Evolutionary conservation across 768 basidiomycete species (phyloP).

Genomic region (Pleurotus tuoliensis): DNA sequence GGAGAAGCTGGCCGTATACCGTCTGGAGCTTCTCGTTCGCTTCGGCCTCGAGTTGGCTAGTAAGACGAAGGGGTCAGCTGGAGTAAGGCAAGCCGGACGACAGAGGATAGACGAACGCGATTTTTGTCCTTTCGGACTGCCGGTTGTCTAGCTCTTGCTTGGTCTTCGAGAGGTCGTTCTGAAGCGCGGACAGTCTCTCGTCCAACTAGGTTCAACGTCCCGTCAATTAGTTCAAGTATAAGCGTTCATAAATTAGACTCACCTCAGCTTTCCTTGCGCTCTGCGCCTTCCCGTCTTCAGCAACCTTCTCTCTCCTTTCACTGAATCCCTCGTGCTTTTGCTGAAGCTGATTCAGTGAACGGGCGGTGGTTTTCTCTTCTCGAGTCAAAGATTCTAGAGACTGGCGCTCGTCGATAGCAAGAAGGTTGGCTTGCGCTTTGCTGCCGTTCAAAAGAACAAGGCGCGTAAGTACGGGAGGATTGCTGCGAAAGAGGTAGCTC

Average conservation of each 20-base stretch:
- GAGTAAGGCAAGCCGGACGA: neutral
- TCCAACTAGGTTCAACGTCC: slow-evolving; percentile 48
- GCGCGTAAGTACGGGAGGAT: neutral
- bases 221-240: neutral
- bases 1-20: slow-evolving; percentile 77
- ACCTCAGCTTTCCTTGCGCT: slow-evolving; percentile 59
- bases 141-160: slow-evolving; percentile 83
- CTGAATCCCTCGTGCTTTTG: slow-evolving; percentile 67
- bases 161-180: slow-evolving; percentile 57
- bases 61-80: neutral
- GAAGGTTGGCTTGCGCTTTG: slow-evolving; percentile 72
- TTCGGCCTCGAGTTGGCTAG: slow-evolving; percentile 85
- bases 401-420: slow-evolving; percentile 86
- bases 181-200: slow-evolving; percentile 48
- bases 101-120: slow-evolving; percentile 49
- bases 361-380: slow-evolving; percentile 72
- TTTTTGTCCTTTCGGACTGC: slow-evolving; percentile 76
- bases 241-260: slow-evolving; percentile 8
- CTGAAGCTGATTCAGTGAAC: slow-evolving; percentile 60
- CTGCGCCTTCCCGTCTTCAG: slow-evolving; percentile 48
- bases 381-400: slow-evolving; percentile 74
- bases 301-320: slow-evolving; percentile 51
- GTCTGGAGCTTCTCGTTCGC: slow-evolving; percentile 87
- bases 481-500: neutral
- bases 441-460: slow-evolving; percentile 31